phyloP scores from a whole-genome alignment of 208 protist species.

The Trypanosoma congolense region DNA sequence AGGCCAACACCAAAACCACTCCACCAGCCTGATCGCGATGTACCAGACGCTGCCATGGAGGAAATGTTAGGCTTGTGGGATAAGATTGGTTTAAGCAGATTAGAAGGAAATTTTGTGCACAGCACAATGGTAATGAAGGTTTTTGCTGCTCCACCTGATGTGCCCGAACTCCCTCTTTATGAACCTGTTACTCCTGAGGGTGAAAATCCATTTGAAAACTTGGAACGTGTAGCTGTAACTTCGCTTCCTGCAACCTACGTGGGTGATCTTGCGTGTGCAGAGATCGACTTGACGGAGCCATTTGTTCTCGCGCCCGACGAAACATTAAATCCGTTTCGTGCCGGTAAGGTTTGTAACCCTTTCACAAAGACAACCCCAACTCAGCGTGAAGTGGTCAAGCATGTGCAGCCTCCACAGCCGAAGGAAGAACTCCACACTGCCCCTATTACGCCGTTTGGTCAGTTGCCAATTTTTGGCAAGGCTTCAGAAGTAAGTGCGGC shows the following conservation, averaged over 20 bases:
- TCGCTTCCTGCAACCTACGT: slow-evolving; percentile 10
- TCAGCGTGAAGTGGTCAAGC: slow-evolving; percentile 13
- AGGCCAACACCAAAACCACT: slow-evolving; percentile 78
- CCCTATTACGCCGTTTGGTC: slow-evolving; percentile 67
- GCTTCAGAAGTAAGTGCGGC: slow-evolving; percentile 10
- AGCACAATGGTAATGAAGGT: slow-evolving; percentile 88
- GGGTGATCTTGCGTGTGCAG: slow-evolving; percentile 2
- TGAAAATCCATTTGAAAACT: slow-evolving; percentile 46
- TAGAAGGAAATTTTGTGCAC: slow-evolving; percentile 76
- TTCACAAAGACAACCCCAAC: slow-evolving; percentile 19
- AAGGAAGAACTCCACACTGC: slow-evolving; percentile 33
- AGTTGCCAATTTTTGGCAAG: slow-evolving; percentile 80
- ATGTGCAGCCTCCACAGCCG: slow-evolving; percentile 10
- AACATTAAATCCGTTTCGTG: slow-evolving; percentile 41
- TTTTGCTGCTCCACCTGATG: slow-evolving; percentile 57
- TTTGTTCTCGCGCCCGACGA: slow-evolving; percentile 46
- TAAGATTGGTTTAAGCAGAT: slow-evolving; percentile 54
- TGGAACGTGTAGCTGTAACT: slow-evolving; percentile 3
- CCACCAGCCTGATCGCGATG: slow-evolving; percentile 59
- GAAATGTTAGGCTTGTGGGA: slow-evolving; percentile 81
- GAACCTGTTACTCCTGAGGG: slow-evolving; percentile 36
- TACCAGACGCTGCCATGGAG: slow-evolving; percentile 55
- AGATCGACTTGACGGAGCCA: slow-evolving; percentile 30
- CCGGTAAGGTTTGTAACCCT: slow-evolving; percentile 40
- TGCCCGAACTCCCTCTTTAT: slow-evolving; percentile 40